Percentiles rank a stretch among this genome's conserved stretches.
Conservation (phyloP, 2,329 filamentous ascomycete species). For the Fusarium nodosum region DNA sequence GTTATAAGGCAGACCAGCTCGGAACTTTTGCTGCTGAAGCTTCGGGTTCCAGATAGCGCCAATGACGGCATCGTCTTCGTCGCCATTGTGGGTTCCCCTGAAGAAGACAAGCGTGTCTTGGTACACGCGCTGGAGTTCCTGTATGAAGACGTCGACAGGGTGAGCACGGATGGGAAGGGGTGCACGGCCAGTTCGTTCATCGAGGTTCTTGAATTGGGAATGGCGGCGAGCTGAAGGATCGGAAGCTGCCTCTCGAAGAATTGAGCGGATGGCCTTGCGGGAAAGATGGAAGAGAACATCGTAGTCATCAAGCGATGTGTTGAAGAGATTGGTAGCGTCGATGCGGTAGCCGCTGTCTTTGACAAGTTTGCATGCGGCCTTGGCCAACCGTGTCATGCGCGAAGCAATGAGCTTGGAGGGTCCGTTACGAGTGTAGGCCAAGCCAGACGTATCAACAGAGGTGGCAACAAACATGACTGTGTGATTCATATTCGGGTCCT, state of each 20-base stretch:
- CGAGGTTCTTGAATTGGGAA: slow-evolving; percentile 85
- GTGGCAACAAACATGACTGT: slow-evolving; percentile 86
- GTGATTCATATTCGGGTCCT: slow-evolving; percentile 90
- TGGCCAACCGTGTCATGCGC: slow-evolving; percentile 84
- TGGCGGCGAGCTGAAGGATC: slow-evolving; percentile 57
- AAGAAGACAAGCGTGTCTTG: slow-evolving; percentile 83
- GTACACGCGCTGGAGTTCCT: slow-evolving; percentile 77
- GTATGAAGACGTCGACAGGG: slow-evolving; percentile 73
- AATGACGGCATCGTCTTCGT: slow-evolving; percentile 64
- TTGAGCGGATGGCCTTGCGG: slow-evolving; percentile 62
- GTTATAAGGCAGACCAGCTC: slow-evolving; percentile 77
- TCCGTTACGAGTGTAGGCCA: slow-evolving; percentile 78
- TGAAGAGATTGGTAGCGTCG: slow-evolving; percentile 72
- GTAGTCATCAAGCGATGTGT: slow-evolving; percentile 80
- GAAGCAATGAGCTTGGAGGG: slow-evolving; percentile 87
- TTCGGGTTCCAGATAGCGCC: slow-evolving; percentile 71
- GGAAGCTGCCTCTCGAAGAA: slow-evolving; percentile 57
- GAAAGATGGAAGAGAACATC: slow-evolving; percentile 86
- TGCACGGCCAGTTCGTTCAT: slow-evolving; percentile 65
- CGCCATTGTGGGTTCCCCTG: slow-evolving; percentile 66
- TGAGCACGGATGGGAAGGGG: slow-evolving; percentile 67
- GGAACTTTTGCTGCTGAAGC: slow-evolving; percentile 71
- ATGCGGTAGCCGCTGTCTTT: slow-evolving; percentile 66
- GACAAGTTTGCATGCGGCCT: slow-evolving; percentile 77
- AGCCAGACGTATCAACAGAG: slow-evolving; percentile 81